Evolutionary conservation across 176 grass and related monocot genomes (phyloP).

Genomic region (sorghum (Sorghum bicolor)): DNA sequence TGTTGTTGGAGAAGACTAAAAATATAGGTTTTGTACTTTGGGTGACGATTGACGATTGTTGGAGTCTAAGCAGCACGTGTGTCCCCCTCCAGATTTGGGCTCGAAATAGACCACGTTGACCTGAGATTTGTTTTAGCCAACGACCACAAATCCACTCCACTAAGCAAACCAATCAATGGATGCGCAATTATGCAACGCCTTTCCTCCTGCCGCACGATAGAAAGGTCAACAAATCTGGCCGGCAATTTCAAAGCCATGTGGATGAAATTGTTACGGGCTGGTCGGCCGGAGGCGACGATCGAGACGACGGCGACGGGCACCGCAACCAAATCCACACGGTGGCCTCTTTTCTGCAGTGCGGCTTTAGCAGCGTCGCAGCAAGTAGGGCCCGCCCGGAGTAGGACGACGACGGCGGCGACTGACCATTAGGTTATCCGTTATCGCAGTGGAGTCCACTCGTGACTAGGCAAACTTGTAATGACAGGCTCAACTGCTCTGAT

Average conservation of each 20-base stretch:
- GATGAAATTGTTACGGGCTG: not conserved
- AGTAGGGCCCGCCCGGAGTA: not conserved
- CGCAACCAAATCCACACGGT: not conserved
- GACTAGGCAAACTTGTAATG: not conserved
- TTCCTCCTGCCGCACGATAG: slow-evolving; percentile 1
- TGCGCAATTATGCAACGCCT: not conserved
- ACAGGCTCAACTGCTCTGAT: not conserved
- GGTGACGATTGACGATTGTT: no score
- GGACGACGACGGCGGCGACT: not conserved
- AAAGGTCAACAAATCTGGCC: not conserved
- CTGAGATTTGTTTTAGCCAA: not conserved
- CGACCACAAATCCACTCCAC: not conserved
- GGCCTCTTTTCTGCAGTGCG: not conserved
- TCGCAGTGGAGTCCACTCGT: not conserved
- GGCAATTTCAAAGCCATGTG: not conserved
- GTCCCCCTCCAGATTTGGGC: no score
- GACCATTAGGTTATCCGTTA: not conserved
- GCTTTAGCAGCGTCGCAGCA: no score
- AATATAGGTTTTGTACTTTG: no score
- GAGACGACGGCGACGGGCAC: not conserved
- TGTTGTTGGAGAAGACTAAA: no score
- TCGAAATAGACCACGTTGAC: not conserved
- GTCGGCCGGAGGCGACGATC: not conserved
- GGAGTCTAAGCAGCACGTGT: no score
- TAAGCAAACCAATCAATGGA: not conserved